Conservation (phyloP, 495 filamentous ascomycete genomes). For the Talaromyces borbonicus region DNA sequence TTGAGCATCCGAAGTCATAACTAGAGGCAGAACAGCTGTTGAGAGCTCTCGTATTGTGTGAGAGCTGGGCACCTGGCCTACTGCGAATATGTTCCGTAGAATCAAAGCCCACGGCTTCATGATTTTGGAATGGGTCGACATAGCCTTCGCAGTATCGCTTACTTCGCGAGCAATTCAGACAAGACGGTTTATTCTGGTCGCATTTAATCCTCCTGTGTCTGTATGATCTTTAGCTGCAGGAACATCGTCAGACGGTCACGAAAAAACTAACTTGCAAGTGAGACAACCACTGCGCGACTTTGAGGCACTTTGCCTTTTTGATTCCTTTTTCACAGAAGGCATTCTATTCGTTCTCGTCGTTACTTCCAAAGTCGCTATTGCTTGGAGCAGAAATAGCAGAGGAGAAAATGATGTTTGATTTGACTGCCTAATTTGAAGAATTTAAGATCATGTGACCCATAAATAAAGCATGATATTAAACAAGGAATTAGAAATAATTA, state of each 20-base stretch:
- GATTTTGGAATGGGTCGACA: background rate
- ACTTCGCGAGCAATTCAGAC: background rate
- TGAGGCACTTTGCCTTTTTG: background rate
- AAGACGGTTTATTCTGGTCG: background rate
- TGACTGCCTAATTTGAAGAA: too few species aligned
- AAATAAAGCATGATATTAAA: too few species aligned
- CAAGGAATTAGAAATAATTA: too few species aligned
- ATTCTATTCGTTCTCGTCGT: background rate
- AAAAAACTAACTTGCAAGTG: background rate
- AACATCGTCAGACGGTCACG: background rate
- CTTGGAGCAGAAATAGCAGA: too few species aligned
- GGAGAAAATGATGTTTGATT: too few species aligned
- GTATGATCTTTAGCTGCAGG: background rate
- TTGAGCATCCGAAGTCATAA: background rate
- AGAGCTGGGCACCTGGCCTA: too few species aligned
- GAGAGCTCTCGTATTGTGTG: too few species aligned
- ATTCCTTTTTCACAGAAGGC: background rate
- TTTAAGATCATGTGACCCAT: too few species aligned
- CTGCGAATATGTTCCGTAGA: background rate
- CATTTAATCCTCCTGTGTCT: constrained; percentile 2
- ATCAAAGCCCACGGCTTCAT: background rate
- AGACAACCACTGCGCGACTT: constrained; percentile 3
- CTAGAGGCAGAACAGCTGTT: background rate
- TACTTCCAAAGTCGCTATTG: background rate
- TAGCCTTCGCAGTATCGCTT: background rate